These are phyloP conservation scores for Candida peoriensis DNA, from an alignment of 805 yeast species.

Conservation along the genomic window DNA sequence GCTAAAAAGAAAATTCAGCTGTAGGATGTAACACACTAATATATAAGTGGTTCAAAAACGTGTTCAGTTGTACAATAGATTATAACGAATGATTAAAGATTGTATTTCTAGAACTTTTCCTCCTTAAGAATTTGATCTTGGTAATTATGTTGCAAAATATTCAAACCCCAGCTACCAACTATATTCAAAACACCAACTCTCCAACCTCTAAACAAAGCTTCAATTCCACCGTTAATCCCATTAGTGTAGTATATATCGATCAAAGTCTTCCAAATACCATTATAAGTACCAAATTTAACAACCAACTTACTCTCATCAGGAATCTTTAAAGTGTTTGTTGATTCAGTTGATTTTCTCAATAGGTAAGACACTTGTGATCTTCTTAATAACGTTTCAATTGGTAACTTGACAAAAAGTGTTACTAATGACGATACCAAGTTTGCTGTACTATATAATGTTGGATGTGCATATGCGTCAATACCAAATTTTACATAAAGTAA, in stretches of 20 bases:
- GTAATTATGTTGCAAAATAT: slow-evolving; percentile 47
- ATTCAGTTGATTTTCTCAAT: slow-evolving; percentile 27
- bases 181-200: slow-evolving; percentile 76
- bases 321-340: slow-evolving; percentile 37
- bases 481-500: slow-evolving; percentile 54
- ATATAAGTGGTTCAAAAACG: no score
- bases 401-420: slow-evolving; percentile 73
- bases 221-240: slow-evolving; percentile 41
- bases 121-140: slow-evolving; percentile 37
- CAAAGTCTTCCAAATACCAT: slow-evolving; percentile 49
- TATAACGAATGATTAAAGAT: neutral
- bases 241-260: slow-evolving; percentile 38
- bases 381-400: slow-evolving; percentile 79
- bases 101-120: slow-evolving; percentile 28
- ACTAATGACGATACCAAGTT: slow-evolving; percentile 56
- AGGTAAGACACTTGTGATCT: slow-evolving; percentile 77
- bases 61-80: no score
- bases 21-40: no score
- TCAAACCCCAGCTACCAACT: slow-evolving; percentile 78
- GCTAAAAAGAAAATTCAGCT: no score
- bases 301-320: slow-evolving; percentile 43
- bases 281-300: slow-evolving; percentile 52
- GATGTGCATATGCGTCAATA: slow-evolving; percentile 61
- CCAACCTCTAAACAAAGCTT: slow-evolving; percentile 84
- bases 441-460: slow-evolving; percentile 52